A percentile compares a stretch with the other conserved stretches of the same genome.
Conservation (phyloP, 2,329 filamentous ascomycete species). For the Ascosphaera aggregata region DNA sequence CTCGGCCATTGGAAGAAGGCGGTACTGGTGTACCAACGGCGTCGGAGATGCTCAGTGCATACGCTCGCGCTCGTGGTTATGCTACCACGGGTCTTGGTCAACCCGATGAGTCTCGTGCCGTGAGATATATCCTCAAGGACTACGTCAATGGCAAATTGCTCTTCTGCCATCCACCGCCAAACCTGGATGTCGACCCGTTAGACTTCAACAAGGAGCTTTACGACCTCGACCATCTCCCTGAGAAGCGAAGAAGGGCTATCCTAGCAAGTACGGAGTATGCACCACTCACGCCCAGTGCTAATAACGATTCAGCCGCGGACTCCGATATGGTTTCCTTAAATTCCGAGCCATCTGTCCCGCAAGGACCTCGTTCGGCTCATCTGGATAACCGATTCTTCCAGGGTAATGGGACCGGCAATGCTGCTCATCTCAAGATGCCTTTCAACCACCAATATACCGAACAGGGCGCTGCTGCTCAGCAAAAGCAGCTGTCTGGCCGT, state of each 20-base stretch:
- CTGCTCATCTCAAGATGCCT: slow-evolving; percentile 48
- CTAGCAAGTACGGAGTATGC: slow-evolving; percentile 11
- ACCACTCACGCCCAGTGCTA: too few relatives aligned
- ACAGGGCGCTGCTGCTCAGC: slow-evolving; percentile 45
- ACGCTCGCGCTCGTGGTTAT: slow-evolving; percentile 76
- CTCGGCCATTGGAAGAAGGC: slow-evolving; percentile 66
- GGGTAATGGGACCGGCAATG: slow-evolving; percentile 30
- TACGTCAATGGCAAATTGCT: slow-evolving; percentile 93
- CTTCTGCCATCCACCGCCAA: slow-evolving; percentile 69
- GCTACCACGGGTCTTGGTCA: slow-evolving; percentile 72
- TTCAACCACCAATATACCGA: slow-evolving; percentile 81
- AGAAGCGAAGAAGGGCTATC: slow-evolving; percentile 44
- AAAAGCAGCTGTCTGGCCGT: slow-evolving; percentile 54
- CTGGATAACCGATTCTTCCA: slow-evolving; percentile 86
- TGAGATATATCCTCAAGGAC: slow-evolving; percentile 78
- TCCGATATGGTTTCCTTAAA: slow-evolving; percentile 8
- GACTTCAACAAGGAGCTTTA: slow-evolving; percentile 85
- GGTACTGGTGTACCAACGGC: slow-evolving; percentile 72
- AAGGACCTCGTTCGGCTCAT: slow-evolving; percentile 49
- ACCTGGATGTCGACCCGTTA: slow-evolving; percentile 32
- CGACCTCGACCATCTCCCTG: slow-evolving; percentile 56
- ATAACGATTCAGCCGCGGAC: slow-evolving; percentile 14
- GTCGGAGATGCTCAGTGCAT: slow-evolving; percentile 63
- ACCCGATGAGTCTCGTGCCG: slow-evolving; percentile 81
- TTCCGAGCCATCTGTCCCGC: slow-evolving; percentile 12